Evolutionary conservation across 1,284 basidiomycete species (phyloP).

Genomic region (Sporisorium sorghi): DNA sequence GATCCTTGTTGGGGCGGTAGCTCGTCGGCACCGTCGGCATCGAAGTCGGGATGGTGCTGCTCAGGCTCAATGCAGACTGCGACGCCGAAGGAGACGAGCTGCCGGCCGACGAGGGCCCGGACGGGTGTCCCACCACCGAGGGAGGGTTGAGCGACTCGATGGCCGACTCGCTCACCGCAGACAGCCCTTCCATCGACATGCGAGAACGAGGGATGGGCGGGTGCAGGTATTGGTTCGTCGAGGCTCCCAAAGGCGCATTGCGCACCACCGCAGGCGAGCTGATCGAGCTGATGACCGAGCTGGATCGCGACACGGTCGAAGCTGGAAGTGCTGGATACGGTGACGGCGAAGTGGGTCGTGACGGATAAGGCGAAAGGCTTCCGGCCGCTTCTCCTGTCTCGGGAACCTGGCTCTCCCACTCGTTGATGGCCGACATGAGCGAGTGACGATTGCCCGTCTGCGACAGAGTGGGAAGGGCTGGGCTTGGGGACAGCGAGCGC

Average conservation of each 20-base stretch:
- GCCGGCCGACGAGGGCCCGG: conserved; percentile 26
- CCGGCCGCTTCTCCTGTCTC: conserved; percentile 17
- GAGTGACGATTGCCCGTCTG: conserved; percentile 47
- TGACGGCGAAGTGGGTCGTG: conserved; percentile 35
- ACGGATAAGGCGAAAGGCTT: conserved; percentile 30
- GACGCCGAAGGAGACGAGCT: conserved; percentile 50
- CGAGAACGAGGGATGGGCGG: conserved; percentile 49
- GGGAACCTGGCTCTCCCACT: conserved; percentile 61
- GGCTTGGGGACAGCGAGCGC: conserved; percentile 49
- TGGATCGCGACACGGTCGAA: conserved; percentile 48
- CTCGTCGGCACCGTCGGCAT: conserved; percentile 54
- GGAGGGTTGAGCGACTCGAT: conserved; percentile 27
- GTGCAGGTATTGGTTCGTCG: conserved; percentile 60
- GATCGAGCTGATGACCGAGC: conserved; percentile 50
- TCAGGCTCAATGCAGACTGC: conserved; percentile 45
- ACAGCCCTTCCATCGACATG: conserved; percentile 31
- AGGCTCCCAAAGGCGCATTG: conserved; percentile 61
- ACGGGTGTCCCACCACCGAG: conserved; percentile 14
- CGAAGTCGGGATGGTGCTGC: conserved; percentile 44
- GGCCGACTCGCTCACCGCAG: conserved; percentile 26
- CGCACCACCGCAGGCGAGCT: conserved; percentile 56
- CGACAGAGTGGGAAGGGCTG: conserved; percentile 25
- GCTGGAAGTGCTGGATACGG: conserved; percentile 51
- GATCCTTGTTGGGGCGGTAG: conserved; percentile 58
- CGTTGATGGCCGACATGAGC: conserved; percentile 63